Evolutionary conservation across 2,329 filamentous ascomycete genomes (phyloP).

Genomic region (Aspergillus sp.): DNA sequence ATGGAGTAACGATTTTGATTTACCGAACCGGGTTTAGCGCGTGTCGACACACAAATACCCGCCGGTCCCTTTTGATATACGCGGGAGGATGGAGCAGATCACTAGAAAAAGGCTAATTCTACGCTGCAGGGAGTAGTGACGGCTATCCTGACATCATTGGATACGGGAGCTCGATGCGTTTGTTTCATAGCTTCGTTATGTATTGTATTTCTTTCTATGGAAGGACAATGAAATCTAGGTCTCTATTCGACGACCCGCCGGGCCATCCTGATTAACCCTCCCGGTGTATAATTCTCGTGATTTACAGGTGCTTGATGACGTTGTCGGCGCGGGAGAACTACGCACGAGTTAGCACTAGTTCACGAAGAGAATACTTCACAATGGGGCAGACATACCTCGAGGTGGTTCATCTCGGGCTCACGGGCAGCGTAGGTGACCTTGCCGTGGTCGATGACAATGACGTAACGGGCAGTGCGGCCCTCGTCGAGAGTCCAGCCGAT

Average conservation of each 20-base stretch:
- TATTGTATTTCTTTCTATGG: slow-evolving; percentile 15
- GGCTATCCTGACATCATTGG: not conserved
- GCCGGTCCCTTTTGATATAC: not conserved
- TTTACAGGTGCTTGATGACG: slow-evolving; percentile 33
- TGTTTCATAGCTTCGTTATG: slow-evolving; percentile 18
- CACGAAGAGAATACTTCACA: slow-evolving; percentile 9
- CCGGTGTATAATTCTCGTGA: slow-evolving; percentile 3
- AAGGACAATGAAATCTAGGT: slow-evolving; percentile 9
- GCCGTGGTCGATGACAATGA: slow-evolving; percentile 72
- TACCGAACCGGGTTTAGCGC: no score
- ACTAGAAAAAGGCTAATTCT: not conserved
- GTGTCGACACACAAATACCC: not conserved
- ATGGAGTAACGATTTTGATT: no score
- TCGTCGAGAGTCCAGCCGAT: slow-evolving; percentile 67
- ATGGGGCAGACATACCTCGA: slow-evolving; percentile 28
- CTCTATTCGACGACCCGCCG: slow-evolving; percentile 8
- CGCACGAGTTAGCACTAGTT: slow-evolving; percentile 4
- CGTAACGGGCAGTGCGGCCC: slow-evolving; percentile 69
- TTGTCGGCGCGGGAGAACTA: slow-evolving; percentile 34
- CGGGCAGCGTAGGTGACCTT: slow-evolving; percentile 74
- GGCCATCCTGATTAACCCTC: slow-evolving; percentile 11
- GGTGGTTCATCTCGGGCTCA: slow-evolving; percentile 46
- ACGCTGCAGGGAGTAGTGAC: not conserved
- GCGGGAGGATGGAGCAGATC: no score
- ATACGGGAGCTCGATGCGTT: not conserved